Base-by-base conservation (phyloP, 352 stramenopile genomes). In the Globisporangium nunn region DNA sequence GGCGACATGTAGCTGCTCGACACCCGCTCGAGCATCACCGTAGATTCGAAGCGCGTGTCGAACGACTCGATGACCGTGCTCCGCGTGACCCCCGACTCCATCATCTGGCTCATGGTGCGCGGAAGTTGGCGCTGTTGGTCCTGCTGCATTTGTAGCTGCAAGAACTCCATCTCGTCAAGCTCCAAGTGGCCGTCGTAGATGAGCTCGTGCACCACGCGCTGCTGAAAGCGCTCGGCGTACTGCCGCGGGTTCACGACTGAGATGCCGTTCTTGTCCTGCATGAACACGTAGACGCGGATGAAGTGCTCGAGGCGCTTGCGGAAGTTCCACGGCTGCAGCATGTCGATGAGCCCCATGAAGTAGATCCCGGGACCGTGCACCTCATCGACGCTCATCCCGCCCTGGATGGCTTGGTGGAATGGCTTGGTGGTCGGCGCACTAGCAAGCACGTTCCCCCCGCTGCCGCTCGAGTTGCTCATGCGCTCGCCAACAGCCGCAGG, bases 331-430 rank as follows among this genome's bases (percentile, higher is more conserved):
- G 96, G 88, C 64, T 98, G 91, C 12, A 98, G 74, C 60, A 98
- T 97, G 61, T 98, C 93, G 67, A 98, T 98, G 30, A 98, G 78
- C 1, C 93, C 93, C 70, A 98, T 92, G 67, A 93, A 98, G 68
- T 97, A 98, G 18, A 98, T 78, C 12, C 95, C 95, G 15, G 88
- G 89, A 11, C 92, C 88, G 53, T 93, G 88, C 43, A 97, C 88
- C 61, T 94, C 71, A 41, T 92, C 80, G 37, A 87, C 72, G 66
- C 74, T 78, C 87, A 93, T 85, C 61, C 79, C 68, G 37, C 77
- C 68, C 46, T 76, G 59, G 56, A 73, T 68, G 46, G 64, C 61
- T 57, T 77, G 63, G 62, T 81, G 71, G 48, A 87, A 65, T 2
- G 78, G 66, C 50, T 89, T 84, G 48, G 67, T 57, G 8, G 67